Evolutionary conservation across 2,329 filamentous ascomycete genomes (phyloP), one percentile per base, ranked within the genome.

Genomic region (Aspergillus terreus): DNA sequence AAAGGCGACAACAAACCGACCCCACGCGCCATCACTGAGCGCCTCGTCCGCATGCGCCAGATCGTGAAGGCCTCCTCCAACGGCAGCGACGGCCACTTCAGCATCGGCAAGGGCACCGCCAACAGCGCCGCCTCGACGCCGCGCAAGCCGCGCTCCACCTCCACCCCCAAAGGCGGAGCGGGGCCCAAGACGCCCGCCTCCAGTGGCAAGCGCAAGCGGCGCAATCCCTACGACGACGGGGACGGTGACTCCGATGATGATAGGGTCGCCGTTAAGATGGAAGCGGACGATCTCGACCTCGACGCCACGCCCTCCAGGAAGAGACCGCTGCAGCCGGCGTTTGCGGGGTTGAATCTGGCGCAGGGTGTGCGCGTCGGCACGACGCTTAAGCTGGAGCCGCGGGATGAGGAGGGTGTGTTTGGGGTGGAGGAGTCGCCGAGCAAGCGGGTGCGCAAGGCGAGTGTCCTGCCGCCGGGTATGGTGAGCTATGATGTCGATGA

Each of bases 11-110:
- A 59, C 5, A 62, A 55, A 6, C 72, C 71, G 0, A 74, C 71
- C n/a, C 58, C 70, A 0, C 67, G 71, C 5, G 72, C 72, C 4
- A 72, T 75, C 47, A 63, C 59, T 3, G 71, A 75, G 47, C 67
- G 70, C 3, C 59, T 75, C 1, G 51, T 62, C 6, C 67, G 63
- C n/a, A 71, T 75, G 49, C 68, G 68, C 23, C 54, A 62, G 3
- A 48, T 51, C 0, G 56, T 54, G 17, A 64, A 60, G n/a, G 44
- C 51, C 3, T 11, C 44, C 14, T 15, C 36, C 9, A 41, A 11
- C 11, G 40, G 46, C 4, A 46, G 42, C 0, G 57, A 58, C 5
- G 59, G 55, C 7, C 50, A 52, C 32, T 58, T 62, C 50, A 55
- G 44, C 43, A 61, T 60, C 33, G 53, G 56, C 6, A 58, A 51